Evolutionary conservation across 257 asterid genomes (phyloP), one percentile per base, ranked within the genome.

Genomic region (Fraxinus anomala): DNA sequence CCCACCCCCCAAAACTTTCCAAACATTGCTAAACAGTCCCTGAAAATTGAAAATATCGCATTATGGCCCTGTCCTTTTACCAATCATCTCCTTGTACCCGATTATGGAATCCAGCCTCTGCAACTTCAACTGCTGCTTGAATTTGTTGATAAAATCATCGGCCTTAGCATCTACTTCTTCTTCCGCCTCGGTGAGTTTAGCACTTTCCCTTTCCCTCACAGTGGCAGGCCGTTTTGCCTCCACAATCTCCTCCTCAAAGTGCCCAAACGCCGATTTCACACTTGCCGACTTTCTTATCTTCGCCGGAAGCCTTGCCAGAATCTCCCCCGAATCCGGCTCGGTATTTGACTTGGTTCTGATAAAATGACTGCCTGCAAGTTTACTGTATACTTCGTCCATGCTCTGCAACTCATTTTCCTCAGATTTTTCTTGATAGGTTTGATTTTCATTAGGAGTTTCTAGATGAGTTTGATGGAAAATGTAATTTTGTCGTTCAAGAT

Each of bases 101-200:
- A 90, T 73, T 76, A 91, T 87, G n/a, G 97, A 93, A n/a, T 90
- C 96, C 85, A 88, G 0, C 86, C 95, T 88, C 96, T 91, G 98
- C 68, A 93, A 81, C 89, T 89, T 90, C 80, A 93, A 73, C 92
- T 93, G 94, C 80, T 91, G 89, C 91, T 92, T 92, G 40, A 93
- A 93, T 79, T 68, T 87, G 85, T 90, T 93, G 78, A 93, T 93
- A 84, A 93, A 93, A 61, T 88, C 97, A 69, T 90, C 96, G 1
- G 97, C 97, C 42, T 85, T 93, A 0, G 96, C 93, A 77, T 93
- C 97, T 0, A 93, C 97, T 34, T 81, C 92, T 13, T 85, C 90
- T 12, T 90, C 97, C 24, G 51, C 88, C 63, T 75, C 91, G 10
- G 86, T 72, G 33, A 31, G 33, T 68, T 80, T 85, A 40, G 88